Evolutionary conservation across 2,329 filamentous ascomycete species (phyloP).

Genomic region (Cordyceps farinosa): DNA sequence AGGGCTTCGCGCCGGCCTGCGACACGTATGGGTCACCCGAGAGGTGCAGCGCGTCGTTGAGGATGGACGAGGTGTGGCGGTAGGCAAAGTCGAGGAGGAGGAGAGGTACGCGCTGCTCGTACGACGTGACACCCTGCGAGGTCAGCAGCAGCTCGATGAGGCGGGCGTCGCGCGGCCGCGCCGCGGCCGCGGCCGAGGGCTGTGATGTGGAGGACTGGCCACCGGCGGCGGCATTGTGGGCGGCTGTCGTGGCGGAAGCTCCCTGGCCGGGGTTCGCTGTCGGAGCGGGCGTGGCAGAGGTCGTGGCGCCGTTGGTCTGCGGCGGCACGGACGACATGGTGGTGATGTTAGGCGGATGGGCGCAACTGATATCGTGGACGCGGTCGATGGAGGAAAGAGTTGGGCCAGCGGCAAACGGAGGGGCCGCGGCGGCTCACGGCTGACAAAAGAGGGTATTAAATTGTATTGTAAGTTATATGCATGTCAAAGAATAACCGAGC

Average conservation of each 20-base stretch:
- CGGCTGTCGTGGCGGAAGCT: not conserved
- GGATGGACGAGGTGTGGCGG: constrained; percentile 69
- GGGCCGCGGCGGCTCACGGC: not conserved
- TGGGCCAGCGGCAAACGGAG: not conserved
- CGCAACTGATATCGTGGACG: not conserved
- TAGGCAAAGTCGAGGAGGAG: constrained; percentile 85
- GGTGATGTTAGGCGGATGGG: not conserved
- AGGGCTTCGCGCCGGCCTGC: constrained; percentile 52
- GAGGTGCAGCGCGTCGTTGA: constrained; percentile 68
- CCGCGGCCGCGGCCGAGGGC: constrained; percentile 39
- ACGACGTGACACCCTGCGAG: constrained; percentile 73
- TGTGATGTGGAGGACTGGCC: constrained; percentile 26
- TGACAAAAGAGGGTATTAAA: not conserved
- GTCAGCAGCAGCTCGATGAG: constrained; percentile 77
- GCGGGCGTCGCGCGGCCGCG: constrained; percentile 72
- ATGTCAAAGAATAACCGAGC: not conserved
- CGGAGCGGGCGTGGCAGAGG: constrained; percentile 16
- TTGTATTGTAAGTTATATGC: not conserved
- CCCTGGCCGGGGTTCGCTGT: not conserved
- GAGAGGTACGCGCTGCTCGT: constrained; percentile 77
- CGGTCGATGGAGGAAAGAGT: not conserved
- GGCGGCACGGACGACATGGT: constrained; percentile 4
- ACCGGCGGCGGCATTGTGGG: constrained; percentile 20
- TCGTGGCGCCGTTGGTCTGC: constrained; percentile 13
- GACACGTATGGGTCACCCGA: constrained; percentile 64